A percentile compares a stretch with the other conserved stretches of the same genome.
Evolutionary conservation across 2,329 filamentous ascomycete species (phyloP).

Genomic region (Stemphylium vesicarium): DNA sequence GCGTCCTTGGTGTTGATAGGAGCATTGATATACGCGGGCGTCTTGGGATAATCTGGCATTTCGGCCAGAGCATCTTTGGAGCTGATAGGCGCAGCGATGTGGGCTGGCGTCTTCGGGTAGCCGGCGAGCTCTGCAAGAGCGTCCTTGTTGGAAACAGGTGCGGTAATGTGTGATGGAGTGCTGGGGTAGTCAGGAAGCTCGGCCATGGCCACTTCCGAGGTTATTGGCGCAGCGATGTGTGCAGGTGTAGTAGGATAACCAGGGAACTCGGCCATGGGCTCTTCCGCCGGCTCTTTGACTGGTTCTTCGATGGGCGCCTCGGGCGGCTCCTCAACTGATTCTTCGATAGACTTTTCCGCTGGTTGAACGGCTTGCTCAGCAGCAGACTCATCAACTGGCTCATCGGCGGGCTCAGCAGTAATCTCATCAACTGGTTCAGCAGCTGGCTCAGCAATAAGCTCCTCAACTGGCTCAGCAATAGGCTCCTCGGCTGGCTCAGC

Average conservation of each 20-base stretch:
- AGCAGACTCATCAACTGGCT: too few relatives aligned
- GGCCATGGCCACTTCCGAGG: conserved; percentile 23
- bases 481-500: too few relatives aligned
- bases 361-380: neutral
- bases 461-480: too few relatives aligned
- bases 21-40: conserved; percentile 25
- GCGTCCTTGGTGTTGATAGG: conserved; percentile 9
- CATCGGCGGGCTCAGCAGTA: too few relatives aligned
- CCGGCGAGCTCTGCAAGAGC: conserved; percentile 26
- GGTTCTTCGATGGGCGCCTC: neutral
- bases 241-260: conserved; percentile 19
- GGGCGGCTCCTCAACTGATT: too few relatives aligned
- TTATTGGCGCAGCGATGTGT: conserved; percentile 24
- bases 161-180: conserved; percentile 30
- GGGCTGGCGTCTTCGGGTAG: conserved; percentile 36
- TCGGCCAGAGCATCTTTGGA: conserved; percentile 25
- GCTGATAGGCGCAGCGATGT: conserved; percentile 26
- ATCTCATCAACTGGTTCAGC: too few relatives aligned
- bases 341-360: neutral
- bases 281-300: conserved; percentile 9
- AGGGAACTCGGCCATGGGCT: conserved; percentile 30
- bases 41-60: conserved; percentile 31
- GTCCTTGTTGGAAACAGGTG: conserved; percentile 22
- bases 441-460: too few relatives aligned
- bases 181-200: conserved; percentile 30